A percentile compares a stretch with the other conserved stretches of the same genome.
phyloP scores from a whole-genome alignment of 352 stramenopile genomes.

The Globisporangium recalcitrans region DNA sequence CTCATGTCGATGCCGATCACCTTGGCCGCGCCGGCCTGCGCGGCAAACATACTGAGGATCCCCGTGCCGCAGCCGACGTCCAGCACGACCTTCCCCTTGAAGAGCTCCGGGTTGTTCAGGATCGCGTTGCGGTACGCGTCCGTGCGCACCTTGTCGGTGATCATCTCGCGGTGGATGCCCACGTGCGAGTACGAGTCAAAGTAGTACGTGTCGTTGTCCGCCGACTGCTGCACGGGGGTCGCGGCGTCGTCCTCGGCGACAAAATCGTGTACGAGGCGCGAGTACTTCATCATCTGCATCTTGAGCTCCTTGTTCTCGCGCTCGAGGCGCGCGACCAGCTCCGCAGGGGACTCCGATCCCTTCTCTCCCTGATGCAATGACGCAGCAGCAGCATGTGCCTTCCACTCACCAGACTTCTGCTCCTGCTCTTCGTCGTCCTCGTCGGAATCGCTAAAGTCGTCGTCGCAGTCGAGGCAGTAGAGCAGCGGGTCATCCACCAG shows the following conservation, averaged over 20 bases:
- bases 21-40: constrained; percentile 89
- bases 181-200: constrained; percentile 99
- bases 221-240: constrained; percentile 24
- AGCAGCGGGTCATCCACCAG: constrained; percentile 74
- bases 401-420: constrained; percentile 29
- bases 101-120: constrained; percentile 95
- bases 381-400: background rate
- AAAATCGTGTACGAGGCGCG: constrained; percentile 59
- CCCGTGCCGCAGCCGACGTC: constrained; percentile 97
- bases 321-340: constrained; percentile 38
- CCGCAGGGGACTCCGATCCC: constrained; percentile 14
- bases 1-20: constrained; percentile 90
- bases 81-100: constrained; percentile 96
- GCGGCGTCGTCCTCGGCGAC: constrained; percentile 54
- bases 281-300: constrained; percentile 70
- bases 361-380: background rate
- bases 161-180: constrained; percentile 97
- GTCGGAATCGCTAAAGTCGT: constrained; percentile 50
- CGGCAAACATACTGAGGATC: constrained; percentile 99
- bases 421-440: constrained; percentile 21
- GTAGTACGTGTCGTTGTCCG: constrained; percentile 93
- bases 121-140: constrained; percentile 97
- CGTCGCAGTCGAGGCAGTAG: constrained; percentile 70
- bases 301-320: constrained; percentile 72
- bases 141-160: constrained; percentile 91